Base-by-base conservation (phyloP, 768 basidiomycete genomes). In the Mycena floridula region DNA sequence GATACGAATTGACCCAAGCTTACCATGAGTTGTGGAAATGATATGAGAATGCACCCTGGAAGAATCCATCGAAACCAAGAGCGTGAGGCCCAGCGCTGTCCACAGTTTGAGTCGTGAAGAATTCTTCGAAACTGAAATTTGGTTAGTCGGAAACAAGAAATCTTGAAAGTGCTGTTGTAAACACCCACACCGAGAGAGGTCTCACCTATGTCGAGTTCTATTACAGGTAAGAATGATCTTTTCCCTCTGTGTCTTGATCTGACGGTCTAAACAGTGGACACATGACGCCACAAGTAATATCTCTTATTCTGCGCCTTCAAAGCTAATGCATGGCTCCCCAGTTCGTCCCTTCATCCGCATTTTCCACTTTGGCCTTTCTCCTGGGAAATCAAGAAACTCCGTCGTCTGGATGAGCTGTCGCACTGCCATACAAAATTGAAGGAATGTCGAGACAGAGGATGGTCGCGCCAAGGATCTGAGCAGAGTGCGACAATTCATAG, bases 201-300 rank as follows among this genome's bases (percentile, higher is more conserved):
- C 65, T 85, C 64, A 84, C 65, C 64, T 86, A 82, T 79, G 51
- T 50, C n/a, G n/a, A n/a, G n/a, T n/a, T n/a, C n/a, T n/a, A n/a
- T n/a, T n/a, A n/a, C n/a, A n/a, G n/a, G n/a, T n/a, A n/a, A n/a
- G n/a, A n/a, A 16, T 7, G 73, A 52, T 3, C 25, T 12, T 25
- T 37, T 16, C 28, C 32, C 23, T 37, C 48, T 26, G 38, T 30
- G 26, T 18, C 28, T 32, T 16, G 16, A 16, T 32, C 28, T 9
- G 28, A 9, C 9, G 9, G 9, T 32, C 16, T 16, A 32, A 32
- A 64, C 54, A 77, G 75, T 46, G 75, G 77, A 37, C 77, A 77
- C 63, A 77, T 77, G 76, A 79, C 76, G 5, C 77, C 76, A 43
- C 76, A 75, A n/a, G n/a, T n/a, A n/a, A n/a, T n/a, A n/a, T n/a